Conservation (phyloP, 1,284 basidiomycete species). For the Cryptococcus jaspeensis region DNA sequence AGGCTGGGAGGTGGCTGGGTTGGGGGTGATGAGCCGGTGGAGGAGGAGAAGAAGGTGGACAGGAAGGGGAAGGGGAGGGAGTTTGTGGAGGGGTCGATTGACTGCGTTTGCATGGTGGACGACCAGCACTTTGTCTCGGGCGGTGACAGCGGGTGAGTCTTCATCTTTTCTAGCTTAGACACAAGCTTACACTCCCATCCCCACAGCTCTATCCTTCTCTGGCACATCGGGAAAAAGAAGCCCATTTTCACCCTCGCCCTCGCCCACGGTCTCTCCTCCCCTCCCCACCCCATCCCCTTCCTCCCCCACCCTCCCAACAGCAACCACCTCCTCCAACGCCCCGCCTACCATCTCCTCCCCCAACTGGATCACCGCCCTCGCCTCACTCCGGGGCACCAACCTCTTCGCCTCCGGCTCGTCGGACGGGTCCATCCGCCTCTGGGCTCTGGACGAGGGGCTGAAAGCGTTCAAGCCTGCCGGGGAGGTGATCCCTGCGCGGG, state of each 20-base stretch:
- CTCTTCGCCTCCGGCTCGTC: conserved; percentile 90
- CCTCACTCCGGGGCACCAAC: conserved; percentile 81
- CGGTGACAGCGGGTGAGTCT: conserved; percentile 85
- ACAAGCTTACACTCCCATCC: neutral
- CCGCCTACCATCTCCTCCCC: conserved; percentile 66
- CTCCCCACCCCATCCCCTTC: conserved; percentile 50
- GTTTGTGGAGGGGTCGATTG: conserved; percentile 86
- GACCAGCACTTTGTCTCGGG: conserved; percentile 89
- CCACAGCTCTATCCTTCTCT: conserved; percentile 79
- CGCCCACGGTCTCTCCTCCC: conserved; percentile 67
- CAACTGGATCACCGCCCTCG: conserved; percentile 86
- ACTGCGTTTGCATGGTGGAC: conserved; percentile 91
- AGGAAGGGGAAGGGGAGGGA: conserved; percentile 54
- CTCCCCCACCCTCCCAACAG: conserved; percentile 72
- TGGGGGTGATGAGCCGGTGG: conserved; percentile 18
- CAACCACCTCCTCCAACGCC: conserved; percentile 46
- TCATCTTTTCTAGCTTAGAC: neutral
- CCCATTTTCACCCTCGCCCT: conserved; percentile 79
- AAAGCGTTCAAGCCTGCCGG: conserved; percentile 65
- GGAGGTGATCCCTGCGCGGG: conserved; percentile 63
- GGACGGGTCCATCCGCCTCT: conserved; percentile 83
- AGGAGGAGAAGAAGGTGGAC: conserved; percentile 45
- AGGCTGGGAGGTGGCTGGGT: conserved; percentile 31
- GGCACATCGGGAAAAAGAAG: conserved; percentile 95
- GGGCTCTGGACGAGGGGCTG: conserved; percentile 76